Evolutionary conservation across 2,329 filamentous ascomycete species (phyloP), one percentile per base, ranked within the genome.

Genomic region (Penicillium hordei): DNA sequence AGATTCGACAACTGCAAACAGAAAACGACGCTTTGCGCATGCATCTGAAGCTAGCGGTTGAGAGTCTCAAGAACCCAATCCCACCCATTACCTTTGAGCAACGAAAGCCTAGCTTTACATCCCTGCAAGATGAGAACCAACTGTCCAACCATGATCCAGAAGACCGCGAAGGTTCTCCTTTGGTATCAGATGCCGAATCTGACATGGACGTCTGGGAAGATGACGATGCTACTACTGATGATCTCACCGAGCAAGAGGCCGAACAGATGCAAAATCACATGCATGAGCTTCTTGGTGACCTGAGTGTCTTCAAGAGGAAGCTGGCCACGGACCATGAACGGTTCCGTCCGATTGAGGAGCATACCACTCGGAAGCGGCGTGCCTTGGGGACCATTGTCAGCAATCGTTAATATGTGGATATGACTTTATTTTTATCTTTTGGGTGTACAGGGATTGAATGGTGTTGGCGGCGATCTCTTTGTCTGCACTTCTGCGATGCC

Each of bases 1-100:
- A 96, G 82, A 96, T 99, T 72, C 88, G 91, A 65, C 91, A 89
- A 62, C 78, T 99, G 53, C 89, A 90, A 73, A 93, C 90, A 1
- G 86, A 99, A 79, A 97, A 96, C 62, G 93, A 97, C 70, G 90
- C 93, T 0, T 77, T 97, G 67, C 84, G 92, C 61, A 82, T 94
- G 59, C 94, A 99, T 75, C 80, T 99, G 50, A 91, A 90, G 68
- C 84, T 99, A 51, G 93, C 92, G 1, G 82, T 97, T 23, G 85
- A 87, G 52, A 93, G 91, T 70, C 76, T 97, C 66, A 93, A 91
- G 79, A 97, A 97, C 70, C 94, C 94, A 0, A 97, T 99, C 62
- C 88, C 91, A 1, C 60, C 67, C 17, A 76, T 76, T 36, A 69
- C 65, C 0, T 58, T 74, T 3, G 74, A 75, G 31, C 63, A 68